Base-by-base conservation (phyloP, 2,329 filamentous ascomycete species). In the Ophiostoma sp. region DNA sequence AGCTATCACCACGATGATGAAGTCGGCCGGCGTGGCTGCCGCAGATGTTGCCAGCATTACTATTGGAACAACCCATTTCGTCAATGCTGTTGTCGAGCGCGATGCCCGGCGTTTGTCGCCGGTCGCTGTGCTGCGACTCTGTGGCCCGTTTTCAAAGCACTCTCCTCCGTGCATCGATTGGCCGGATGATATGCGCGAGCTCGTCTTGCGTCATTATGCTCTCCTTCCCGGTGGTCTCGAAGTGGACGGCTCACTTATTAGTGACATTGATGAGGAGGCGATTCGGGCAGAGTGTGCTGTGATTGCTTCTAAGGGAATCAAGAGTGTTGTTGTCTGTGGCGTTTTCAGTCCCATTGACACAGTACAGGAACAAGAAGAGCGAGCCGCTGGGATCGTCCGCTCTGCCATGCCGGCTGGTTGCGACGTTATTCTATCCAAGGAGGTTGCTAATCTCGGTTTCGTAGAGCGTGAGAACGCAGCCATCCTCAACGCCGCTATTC, bases 391-490 rank as follows among this genome's bases (percentile, higher is more conserved):
- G 4, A 79, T 85, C n/a, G 74, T 85, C 48, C 77, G 75, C 6
- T 73, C 76, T 1, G 78, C 80, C 60, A 75, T 83, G 0, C 79
- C 80, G 27, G 27, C 27, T 0, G 80, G 77, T 0, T 78, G 76
- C 67, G 79, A 85, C 68, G 79, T 87, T 2, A 83, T 86, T 2
- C 80, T 80, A 68, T 85, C 84, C 11, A 82, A 82, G 20, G 82
- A 84, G 17, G 83, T 86, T 2, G 84, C 83, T 17, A 86, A 82
- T 72, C 76, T 85, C 13, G 85, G 79, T 54, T 86, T 87, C 69
- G 77, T 89, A 8, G 87, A 89, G 77, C 81, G 88, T 52, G 88
- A 90, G 76, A 90, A 90, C 74, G 87, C 87, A 0, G 83, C 86
- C 1, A 87, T 90, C 23, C 78, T 90, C 27, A 90, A 90, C 73